Evolutionary conservation across 2,329 filamentous ascomycete genomes (phyloP), one percentile per base, ranked within the genome.

Genomic region (Claviceps fusiformis): DNA sequence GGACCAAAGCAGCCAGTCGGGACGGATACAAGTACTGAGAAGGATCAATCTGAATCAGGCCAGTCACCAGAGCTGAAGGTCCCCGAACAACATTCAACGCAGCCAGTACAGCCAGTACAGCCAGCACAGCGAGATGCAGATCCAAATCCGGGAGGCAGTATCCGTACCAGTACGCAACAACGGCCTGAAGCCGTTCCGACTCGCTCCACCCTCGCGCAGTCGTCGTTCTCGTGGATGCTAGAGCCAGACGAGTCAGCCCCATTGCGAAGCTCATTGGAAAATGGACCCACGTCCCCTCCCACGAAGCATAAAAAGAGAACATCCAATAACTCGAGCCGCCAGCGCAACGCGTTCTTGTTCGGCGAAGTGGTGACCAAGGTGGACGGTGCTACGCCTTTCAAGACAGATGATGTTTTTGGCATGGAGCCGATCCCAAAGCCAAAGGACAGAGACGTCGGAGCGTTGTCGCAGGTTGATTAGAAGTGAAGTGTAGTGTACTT

Each of bases 201-300:
- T 24, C 77, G 84, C 27, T 86, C 85, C 3, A 81, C 77, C 0
- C 74, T 89, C 39, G 84, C 85, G 1, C 85, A 87, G 60, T 89
- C 86, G 8, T 86, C 83, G 4, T 90, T 89, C 66, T 83, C 86
- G 1, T 89, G 85, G 84, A 90, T 90, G 85, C 74, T 90, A 2
- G 82, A 83, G 60, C 78, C 77, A 3, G 76, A 79, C 59, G 64
- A 72, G 54, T 66, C 71, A 0, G 56, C 50, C 11, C 61, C 57
- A 45, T 59, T 63, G 52, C 56, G 65, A 55, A 58, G 63, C 0
- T 53, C 60, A 13, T 57, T 63, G 3, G 50, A 61, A 8, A 60
- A 54, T 2, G 51, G 61, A 5, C 59, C 53, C 41, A 69, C 68
- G 24, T 69, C 70, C 5, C 64, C 68, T 4, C 58, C 67, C 7